phyloP scores from a whole-genome alignment of 2,329 filamentous ascomycete species.

The Aspergillus spinulosporus region DNA sequence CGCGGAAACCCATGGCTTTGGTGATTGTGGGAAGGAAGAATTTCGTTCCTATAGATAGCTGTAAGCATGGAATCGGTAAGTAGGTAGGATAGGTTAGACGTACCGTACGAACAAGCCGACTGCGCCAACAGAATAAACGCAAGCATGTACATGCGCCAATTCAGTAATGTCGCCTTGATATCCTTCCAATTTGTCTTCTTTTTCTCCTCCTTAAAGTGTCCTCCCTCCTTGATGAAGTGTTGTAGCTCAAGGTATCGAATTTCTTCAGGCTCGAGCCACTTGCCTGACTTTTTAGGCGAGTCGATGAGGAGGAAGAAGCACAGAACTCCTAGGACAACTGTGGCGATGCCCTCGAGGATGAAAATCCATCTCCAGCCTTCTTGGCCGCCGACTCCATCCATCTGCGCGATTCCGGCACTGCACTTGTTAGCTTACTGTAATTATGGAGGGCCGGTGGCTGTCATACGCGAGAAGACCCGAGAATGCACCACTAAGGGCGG shows the following conservation, averaged over 20 bases:
- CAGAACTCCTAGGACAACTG: constrained; percentile 25
- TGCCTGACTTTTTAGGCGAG: constrained; percentile 36
- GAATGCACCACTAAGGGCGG: constrained; percentile 76
- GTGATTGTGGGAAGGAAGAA: constrained; percentile 59
- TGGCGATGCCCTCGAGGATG: constrained; percentile 47
- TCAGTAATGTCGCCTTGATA: constrained; percentile 4
- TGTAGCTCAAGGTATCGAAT: constrained; percentile 23
- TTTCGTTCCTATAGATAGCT: constrained; percentile 6
- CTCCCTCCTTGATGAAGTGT: constrained; percentile 16
- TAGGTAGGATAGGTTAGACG: background rate
- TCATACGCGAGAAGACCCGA: constrained; percentile 69
- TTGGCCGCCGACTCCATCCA: constrained; percentile 63
- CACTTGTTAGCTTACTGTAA: background rate
- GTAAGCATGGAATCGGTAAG: background rate
- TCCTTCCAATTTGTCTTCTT: constrained; percentile 3
- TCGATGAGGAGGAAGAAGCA: constrained; percentile 38
- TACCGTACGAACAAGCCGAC: constrained; percentile 12
- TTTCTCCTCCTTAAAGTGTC: constrained; percentile 7
- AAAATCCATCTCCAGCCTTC: constrained; percentile 53
- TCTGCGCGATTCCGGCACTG: constrained; percentile 73
- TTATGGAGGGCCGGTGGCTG: too few relatives aligned
- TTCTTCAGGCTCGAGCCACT: constrained; percentile 42
- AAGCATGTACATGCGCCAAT: constrained; percentile 16
- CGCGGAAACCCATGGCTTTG: constrained; percentile 54
- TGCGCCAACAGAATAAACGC: constrained; percentile 14